phyloP scores from a whole-genome alignment of 1,284 basidiomycete genomes.

The Ceratobasidium sp. region DNA sequence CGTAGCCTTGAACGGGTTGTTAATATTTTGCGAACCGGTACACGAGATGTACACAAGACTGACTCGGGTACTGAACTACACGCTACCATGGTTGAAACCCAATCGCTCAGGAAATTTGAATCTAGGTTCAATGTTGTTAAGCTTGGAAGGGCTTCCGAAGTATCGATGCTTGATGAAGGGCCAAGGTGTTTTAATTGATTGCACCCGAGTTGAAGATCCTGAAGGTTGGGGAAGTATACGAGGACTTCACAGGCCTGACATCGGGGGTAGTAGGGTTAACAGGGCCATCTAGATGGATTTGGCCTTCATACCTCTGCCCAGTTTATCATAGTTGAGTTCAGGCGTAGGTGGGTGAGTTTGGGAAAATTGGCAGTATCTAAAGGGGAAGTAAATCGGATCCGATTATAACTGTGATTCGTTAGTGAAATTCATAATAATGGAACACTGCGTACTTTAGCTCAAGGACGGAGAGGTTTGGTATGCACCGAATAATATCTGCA shows the following conservation, averaged over 20 bases:
- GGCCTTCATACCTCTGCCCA: constrained; percentile 67
- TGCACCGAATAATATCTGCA: constrained; percentile 65
- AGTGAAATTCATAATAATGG: constrained; percentile 6
- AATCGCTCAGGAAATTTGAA: constrained; percentile 67
- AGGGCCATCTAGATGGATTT: background rate
- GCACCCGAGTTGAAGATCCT: constrained; percentile 74
- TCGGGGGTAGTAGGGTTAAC: background rate
- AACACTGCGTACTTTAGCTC: constrained; percentile 70
- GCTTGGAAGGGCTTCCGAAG: constrained; percentile 44
- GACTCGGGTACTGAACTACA: constrained; percentile 61
- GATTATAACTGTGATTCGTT: constrained; percentile 61
- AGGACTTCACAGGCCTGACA: constrained; percentile 53
- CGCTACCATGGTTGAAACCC: constrained; percentile 60
- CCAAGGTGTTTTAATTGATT: constrained; percentile 63
- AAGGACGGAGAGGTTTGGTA: constrained; percentile 69
- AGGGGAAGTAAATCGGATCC: constrained; percentile 51
- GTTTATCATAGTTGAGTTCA: constrained; percentile 73
- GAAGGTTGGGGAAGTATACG: constrained; percentile 65
- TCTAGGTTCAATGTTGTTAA: constrained; percentile 75
- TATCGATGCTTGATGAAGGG: constrained; percentile 42
- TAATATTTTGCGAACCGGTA: constrained; percentile 14
- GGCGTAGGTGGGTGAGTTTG: constrained; percentile 62
- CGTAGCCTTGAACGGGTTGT: constrained; percentile 55
- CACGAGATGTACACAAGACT: constrained; percentile 47
- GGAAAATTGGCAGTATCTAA: constrained; percentile 10